These are phyloP conservation scores for Fonsecaea monophora DNA, from an alignment of 2,329 filamentous ascomycete species.

Conservation along the genomic window DNA sequence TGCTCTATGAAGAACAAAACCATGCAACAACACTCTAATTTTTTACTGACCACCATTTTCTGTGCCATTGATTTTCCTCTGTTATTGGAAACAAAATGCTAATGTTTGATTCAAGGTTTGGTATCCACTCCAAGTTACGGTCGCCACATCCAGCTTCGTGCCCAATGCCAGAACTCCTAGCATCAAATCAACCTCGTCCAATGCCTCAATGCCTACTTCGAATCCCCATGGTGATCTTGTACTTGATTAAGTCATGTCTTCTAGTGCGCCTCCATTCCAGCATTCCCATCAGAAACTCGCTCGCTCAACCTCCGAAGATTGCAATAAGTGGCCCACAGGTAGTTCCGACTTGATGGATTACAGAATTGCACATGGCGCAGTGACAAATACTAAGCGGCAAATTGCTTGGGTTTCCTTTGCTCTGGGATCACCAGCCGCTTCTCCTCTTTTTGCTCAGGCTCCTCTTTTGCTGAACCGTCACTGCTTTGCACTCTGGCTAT, in stretches of 20 bases:
- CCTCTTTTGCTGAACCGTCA: constrained; percentile 18
- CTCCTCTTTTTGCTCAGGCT: constrained; percentile 19
- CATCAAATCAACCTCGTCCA: neutral
- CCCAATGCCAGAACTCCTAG: neutral
- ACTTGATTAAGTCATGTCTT: neutral
- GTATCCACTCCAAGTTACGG: neutral
- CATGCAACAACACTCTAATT: constrained; percentile 74
- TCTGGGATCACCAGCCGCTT: constrained; percentile 18
- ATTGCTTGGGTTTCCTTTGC: constrained; percentile 16
- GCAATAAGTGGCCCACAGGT: neutral
- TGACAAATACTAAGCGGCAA: constrained; percentile 19
- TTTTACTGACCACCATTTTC: constrained; percentile 64
- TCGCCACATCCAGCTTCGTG: neutral
- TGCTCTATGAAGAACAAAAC: constrained; percentile 64
- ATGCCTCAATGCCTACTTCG: neutral
- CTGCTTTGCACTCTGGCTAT: constrained; percentile 13
- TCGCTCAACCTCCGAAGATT: neutral
- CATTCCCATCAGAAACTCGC: neutral
- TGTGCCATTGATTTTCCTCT: constrained; percentile 4
- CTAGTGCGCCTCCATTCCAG: neutral
- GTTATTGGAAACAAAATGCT: neutral
- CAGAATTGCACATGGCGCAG: neutral
- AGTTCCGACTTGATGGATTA: neutral
- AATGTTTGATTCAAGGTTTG: neutral
- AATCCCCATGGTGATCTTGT: neutral